Base-by-base conservation (phyloP, 108 stramenopile species). In the Stephanodiscus triporus region DNA sequence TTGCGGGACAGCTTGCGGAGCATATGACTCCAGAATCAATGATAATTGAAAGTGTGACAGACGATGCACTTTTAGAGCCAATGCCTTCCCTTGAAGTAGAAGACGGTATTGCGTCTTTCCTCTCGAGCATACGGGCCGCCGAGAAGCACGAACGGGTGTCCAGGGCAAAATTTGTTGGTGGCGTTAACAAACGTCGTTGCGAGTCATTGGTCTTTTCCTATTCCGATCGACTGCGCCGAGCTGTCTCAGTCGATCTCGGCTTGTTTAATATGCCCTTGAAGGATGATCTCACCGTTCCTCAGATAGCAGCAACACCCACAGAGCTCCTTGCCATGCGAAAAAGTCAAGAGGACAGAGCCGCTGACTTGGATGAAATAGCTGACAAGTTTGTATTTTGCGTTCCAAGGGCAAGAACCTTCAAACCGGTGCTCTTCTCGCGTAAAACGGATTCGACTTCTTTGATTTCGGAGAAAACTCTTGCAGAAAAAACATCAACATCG, bases 371-470 rank as follows among this genome's bases (percentile, higher is more conserved):
- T 16, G 86, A 84, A 17, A 68, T 87, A 9, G 75, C 87, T 27
- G 81, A 87, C 20, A 91, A 92, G 37, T 92, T 91, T 58, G 82
- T 92, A 34, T 90, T 91, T 63, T 89, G 91, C 38, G 93, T 94
- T 22, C 93, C 93, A 0, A 86, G 76, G 47, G 93, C 89, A 45
- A 82, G 82, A 22, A 86, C 85, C 13, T 45, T 60, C 9, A 72
- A 80, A 24, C 83, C 86, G 11, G 17, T 79, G 29, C 49, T 81
- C 17, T 60, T 72, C 10, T 61, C 83, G 14, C 34, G 63, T 32
- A 75, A 47, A 29, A 16, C 43, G 13, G 23, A 51, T 34, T 36
- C 62, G 10, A 51, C 62, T 4, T 73, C 72, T 26, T 51, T 20
- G 16, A 27, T 23, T 30, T 23, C 23, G 2, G 66, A 77, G 42